These are phyloP conservation scores for Aspergillus sp. DNA, from an alignment of 2,329 filamentous ascomycete species.

Conservation along the genomic window DNA sequence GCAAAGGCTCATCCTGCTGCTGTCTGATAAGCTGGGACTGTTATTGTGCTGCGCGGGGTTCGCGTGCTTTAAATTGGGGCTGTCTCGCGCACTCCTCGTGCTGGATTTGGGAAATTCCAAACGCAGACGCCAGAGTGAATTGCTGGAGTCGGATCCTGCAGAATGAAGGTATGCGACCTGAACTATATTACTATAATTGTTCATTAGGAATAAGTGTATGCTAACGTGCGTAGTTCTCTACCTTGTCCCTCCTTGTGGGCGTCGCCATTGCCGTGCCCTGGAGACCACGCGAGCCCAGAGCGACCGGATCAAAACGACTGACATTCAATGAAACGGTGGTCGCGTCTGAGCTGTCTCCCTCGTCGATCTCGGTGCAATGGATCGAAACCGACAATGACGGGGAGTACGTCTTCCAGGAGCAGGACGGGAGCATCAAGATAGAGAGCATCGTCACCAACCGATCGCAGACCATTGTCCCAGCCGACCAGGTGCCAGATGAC, in stretches of 20 bases:
- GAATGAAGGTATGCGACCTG: constrained; percentile 12
- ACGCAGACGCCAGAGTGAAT: not conserved
- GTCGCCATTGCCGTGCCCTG: constrained; percentile 50
- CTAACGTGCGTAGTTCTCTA: constrained; percentile 1
- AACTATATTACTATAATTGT: not conserved
- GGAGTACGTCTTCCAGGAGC: constrained; percentile 56
- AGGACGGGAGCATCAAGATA: constrained; percentile 57
- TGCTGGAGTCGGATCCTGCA: not conserved
- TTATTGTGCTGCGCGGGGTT: not conserved
- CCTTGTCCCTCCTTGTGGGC: constrained; percentile 11
- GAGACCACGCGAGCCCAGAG: constrained; percentile 55
- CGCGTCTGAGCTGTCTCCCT: constrained; percentile 46
- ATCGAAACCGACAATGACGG: constrained; percentile 60
- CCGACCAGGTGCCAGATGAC: constrained; percentile 57
- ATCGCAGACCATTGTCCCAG: constrained; percentile 57
- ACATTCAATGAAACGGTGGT: constrained; percentile 62
- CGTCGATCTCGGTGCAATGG: constrained; percentile 56
- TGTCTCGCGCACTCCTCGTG: not conserved
- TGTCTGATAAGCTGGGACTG: not conserved
- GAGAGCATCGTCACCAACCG: constrained; percentile 62
- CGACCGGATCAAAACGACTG: constrained; percentile 57
- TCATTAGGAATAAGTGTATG: not conserved
- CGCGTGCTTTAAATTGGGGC: not conserved
- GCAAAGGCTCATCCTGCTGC: not conserved
- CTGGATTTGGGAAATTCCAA: no score